Percentiles rank a stretch among this genome's conserved stretches.
These are phyloP conservation scores for Thielaviopsis euricoi DNA, from an alignment of 2,329 filamentous ascomycete species.

Conservation along the genomic window DNA sequence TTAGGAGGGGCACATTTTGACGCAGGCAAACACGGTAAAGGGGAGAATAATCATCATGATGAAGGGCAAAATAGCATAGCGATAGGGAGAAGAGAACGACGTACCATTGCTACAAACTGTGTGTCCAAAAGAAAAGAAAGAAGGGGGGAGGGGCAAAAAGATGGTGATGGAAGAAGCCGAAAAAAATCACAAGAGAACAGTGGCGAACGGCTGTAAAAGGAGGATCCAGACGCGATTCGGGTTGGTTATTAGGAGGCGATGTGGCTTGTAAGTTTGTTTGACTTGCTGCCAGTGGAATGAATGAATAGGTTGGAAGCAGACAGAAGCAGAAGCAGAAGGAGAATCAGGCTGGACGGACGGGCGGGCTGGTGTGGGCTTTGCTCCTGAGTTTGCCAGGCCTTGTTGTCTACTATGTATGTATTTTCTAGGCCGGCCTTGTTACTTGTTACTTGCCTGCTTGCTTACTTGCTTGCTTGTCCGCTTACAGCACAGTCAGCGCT, in stretches of 20 bases:
- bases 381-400: constrained; percentile 2
- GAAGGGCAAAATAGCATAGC: not conserved
- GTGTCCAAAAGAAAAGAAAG: not conserved
- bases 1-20: constrained; percentile 10
- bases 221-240: constrained; percentile 7
- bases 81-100: not conserved
- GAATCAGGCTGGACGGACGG: not conserved
- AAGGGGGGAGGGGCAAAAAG: not conserved
- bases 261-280: constrained; percentile 7
- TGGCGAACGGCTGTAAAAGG: not conserved
- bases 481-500: too few species aligned
- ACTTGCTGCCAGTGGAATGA: not conserved
- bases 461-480: too few species aligned
- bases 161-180: not conserved
- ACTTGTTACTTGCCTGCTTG: too few species aligned
- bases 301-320: too few species aligned
- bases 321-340: too few species aligned
- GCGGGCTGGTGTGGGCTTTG: too few species aligned
- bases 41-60: not conserved
- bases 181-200: not conserved
- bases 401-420: not conserved
- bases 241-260: constrained; percentile 3
- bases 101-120: constrained; percentile 10
- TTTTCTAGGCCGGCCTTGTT: too few species aligned
- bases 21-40: not conserved